Base-by-base conservation (phyloP, 208 protist species). In the Leishmania martiniquensis region DNA sequence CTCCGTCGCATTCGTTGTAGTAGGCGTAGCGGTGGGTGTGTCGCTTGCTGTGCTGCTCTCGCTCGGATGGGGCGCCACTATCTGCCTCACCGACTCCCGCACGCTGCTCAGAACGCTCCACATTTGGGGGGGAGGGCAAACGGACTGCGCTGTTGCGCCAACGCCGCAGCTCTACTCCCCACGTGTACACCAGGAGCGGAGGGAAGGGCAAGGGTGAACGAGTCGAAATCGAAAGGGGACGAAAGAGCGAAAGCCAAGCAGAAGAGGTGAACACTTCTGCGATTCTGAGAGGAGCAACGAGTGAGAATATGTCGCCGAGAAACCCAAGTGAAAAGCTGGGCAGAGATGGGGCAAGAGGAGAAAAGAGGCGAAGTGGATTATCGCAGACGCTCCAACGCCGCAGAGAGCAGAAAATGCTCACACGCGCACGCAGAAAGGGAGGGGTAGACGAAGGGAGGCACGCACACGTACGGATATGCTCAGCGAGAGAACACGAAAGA, bases 61-160 rank as follows among this genome's bases (percentile, higher is more conserved):
- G 7, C 9, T 42, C 1, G 78, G 78, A 13, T 63, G 72, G 7
- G 78, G 78, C 10, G 78, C 78, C 34, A 83, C 70, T 39, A 83
- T 73, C 52, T 78, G 67, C 42, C 78, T 72, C 52, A 83, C 72
- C 51, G 78, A 83, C 73, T 77, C 78, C 17, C 78, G 78, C n/a
- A 83, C 78, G 39, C 76, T 62, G 54, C 39, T 79, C 17, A 84
- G 51, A 49, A 84, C 78, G 5, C 80, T 51, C 80, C 80, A 84
- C 80, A 84, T 84, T 10, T 15, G 9, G 15, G 0, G 25, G n/a
- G n/a, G n/a, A n/a, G n/a, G n/a, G n/a, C n/a, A 44, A 34, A 32
- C 13, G 25, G 1, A 39, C 68, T 37, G 29, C n/a, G 15, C n/a
- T 44, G 44, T n/a, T 55, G 47, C 20, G 44, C 39, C 29, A 42